Conservation (phyloP, 441 rosid species). For the Geranium incanum region DNA sequence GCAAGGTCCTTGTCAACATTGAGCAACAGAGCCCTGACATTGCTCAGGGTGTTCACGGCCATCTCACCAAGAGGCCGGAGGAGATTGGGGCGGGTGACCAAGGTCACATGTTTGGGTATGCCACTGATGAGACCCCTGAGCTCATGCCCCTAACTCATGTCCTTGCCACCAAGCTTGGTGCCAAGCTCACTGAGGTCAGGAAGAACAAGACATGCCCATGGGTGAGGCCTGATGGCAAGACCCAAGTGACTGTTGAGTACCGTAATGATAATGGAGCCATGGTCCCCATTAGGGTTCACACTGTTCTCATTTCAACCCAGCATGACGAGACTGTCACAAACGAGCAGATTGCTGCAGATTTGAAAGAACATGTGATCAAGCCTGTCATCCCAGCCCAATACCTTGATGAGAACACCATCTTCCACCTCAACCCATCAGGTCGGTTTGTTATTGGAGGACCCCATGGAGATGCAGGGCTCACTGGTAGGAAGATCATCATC, state of each 20-base stretch:
- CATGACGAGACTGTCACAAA: slow-evolving; percentile 13
- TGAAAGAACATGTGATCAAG: slow-evolving; percentile 7
- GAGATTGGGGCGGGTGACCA: slow-evolving; percentile 15
- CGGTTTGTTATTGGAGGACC: slow-evolving; percentile 14
- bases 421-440: slow-evolving; percentile 17
- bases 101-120: slow-evolving; percentile 4
- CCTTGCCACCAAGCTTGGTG: slow-evolving; percentile 15
- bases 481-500: slow-evolving; percentile 14
- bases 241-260: slow-evolving; percentile 17
- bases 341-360: slow-evolving; percentile 10
- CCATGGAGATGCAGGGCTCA: slow-evolving; percentile 13
- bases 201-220: slow-evolving; percentile 16
- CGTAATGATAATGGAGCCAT: slow-evolving; percentile 11
- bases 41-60: slow-evolving; percentile 9
- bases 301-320: slow-evolving; percentile 15
- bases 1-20: slow-evolving; percentile 11
- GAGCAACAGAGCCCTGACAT: slow-evolving; percentile 10
- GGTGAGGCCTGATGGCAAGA: slow-evolving; percentile 18
- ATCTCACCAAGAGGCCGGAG: slow-evolving; percentile 15
- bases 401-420: slow-evolving; percentile 15
- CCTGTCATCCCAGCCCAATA: slow-evolving; percentile 11
- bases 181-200: slow-evolving; percentile 13
- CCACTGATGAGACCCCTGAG: slow-evolving; percentile 9
- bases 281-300: slow-evolving; percentile 15
- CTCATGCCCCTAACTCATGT: slow-evolving; percentile 15